A percentile compares a stretch with the other conserved stretches of the same genome.
Evolutionary conservation across 108 stramenopile species (phyloP).

Genomic region (Skeletonema menzelii): DNA sequence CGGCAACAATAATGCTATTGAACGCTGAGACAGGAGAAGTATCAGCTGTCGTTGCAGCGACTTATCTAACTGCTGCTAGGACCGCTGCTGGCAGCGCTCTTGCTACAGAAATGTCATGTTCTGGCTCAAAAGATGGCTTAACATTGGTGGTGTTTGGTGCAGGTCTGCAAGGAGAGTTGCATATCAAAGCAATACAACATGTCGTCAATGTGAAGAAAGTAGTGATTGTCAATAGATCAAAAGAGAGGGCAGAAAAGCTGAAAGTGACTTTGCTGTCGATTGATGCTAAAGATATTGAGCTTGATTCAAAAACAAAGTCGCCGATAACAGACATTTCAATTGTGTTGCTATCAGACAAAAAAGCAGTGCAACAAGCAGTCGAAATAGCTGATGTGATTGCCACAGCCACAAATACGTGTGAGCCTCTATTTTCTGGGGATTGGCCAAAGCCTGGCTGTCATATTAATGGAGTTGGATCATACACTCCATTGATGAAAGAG

Average conservation of each 20-base stretch:
- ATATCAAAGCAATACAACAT: slow-evolving; percentile 59
- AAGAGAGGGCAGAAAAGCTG: slow-evolving; percentile 55
- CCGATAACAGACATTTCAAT: slow-evolving; percentile 27
- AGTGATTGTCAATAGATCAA: slow-evolving; percentile 72
- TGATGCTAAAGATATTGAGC: slow-evolving; percentile 1
- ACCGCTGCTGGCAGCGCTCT: slow-evolving; percentile 81
- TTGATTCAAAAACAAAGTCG: slow-evolving; percentile 4
- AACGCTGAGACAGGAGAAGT: slow-evolving; percentile 70
- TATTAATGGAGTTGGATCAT: slow-evolving; percentile 76
- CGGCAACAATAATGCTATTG: slow-evolving; percentile 71
- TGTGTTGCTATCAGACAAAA: slow-evolving; percentile 40
- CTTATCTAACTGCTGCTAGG: slow-evolving; percentile 82
- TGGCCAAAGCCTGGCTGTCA: slow-evolving; percentile 59
- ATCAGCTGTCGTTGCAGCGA: slow-evolving; percentile 64
- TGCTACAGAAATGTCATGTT: slow-evolving; percentile 50
- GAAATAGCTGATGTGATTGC: slow-evolving; percentile 64
- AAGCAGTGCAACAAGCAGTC: slow-evolving; percentile 38
- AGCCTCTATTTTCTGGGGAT: slow-evolving; percentile 57
- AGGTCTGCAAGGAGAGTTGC: slow-evolving; percentile 77
- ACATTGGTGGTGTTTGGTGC: slow-evolving; percentile 81
- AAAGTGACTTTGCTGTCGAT: slow-evolving; percentile 20
- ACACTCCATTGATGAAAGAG: slow-evolving; percentile 75
- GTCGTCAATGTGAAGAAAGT: slow-evolving; percentile 55
- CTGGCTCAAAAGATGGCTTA: slow-evolving; percentile 5
- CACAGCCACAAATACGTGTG: slow-evolving; percentile 67